phyloP scores from a whole-genome alignment of 2,329 filamentous ascomycete species.

The Lasiodiplodia hormozganensis region DNA sequence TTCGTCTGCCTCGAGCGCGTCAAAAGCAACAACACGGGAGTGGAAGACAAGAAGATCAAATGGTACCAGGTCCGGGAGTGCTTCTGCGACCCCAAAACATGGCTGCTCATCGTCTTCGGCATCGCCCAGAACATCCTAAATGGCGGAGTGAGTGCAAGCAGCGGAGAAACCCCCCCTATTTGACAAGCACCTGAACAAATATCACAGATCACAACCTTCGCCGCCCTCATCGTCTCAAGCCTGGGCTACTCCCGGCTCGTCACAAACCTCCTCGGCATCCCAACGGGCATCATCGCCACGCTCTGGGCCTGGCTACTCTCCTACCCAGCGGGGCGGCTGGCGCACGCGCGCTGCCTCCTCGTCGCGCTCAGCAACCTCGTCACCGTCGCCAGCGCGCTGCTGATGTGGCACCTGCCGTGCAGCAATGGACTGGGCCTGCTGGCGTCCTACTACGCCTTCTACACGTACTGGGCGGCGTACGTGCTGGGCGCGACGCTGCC shows the following conservation, averaged over 20 bases:
- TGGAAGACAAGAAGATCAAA: conserved; percentile 37
- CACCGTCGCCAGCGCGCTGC: conserved; percentile 40
- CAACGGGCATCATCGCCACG: conserved; percentile 44
- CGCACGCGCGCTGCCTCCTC: conserved; percentile 40
- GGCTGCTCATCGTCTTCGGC: conserved; percentile 41
- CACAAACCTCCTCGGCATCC: conserved; percentile 47
- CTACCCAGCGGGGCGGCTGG: conserved; percentile 40
- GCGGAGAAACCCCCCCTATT: no score
- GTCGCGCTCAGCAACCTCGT: conserved; percentile 39
- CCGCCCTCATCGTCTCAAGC: conserved; percentile 47
- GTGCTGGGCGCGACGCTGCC: conserved; percentile 39
- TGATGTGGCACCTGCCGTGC: conserved; percentile 40
- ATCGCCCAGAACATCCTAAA: conserved; percentile 47
- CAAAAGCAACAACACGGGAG: conserved; percentile 17
- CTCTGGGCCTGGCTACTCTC: conserved; percentile 41
- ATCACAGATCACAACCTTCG: conserved; percentile 43
- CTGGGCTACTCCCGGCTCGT: conserved; percentile 46
- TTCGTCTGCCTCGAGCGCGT: conserved; percentile 13
- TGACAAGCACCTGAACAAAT: background rate
- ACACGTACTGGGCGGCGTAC: conserved; percentile 49
- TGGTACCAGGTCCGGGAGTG: conserved; percentile 41
- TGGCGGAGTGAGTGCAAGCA: conserved; percentile 40
- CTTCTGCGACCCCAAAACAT: conserved; percentile 47
- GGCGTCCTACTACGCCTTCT: conserved; percentile 50
- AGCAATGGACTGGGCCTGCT: conserved; percentile 47